Base-by-base conservation (phyloP, 2,329 filamentous ascomycete genomes). In the Scedosporium aurantiacum region DNA sequence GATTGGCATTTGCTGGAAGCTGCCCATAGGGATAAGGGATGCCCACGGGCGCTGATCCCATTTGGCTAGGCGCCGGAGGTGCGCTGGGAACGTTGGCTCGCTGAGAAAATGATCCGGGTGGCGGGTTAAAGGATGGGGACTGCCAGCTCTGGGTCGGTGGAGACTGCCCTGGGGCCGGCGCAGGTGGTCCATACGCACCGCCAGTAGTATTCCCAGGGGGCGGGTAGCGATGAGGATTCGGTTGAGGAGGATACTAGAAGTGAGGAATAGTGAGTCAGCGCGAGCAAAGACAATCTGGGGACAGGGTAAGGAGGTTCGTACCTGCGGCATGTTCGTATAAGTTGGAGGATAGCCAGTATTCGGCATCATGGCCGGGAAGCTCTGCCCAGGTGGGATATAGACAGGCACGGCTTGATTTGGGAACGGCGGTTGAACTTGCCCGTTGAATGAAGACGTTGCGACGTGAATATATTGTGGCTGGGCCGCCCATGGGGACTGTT, bases 1-100 rank as follows among this genome's bases (percentile, higher is more conserved):
- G 85, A 57, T 86, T 86, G 59, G 81, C 79, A 64, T 89, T 84
- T 18, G 79, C 83, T 3, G 90, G 88, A 56, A 93, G 79, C 69
- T 95, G 90, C 2, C 90, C 88, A 70, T 88, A 96, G 0, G 86
- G 80, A 73, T 96, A 96, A 1, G 85, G 82, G 63, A 76, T 71
- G 12, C 73, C 72, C 43, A 62, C 64, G 58, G 62, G 68, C 56
- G 64, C 70, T 14, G 52, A 63, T n/a, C 50, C 52, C 37, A 57
- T 56, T 37, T 45, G 57, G 21, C 55, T 56, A 27, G 28, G 57
- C 40, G n/a, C 25, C 16, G 57, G 23, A 8, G 47, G 32, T 43
- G 37, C 8, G 25, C 50, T 41, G n/a, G 63, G 52, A 14, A 61
- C 59, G 43, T 61, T 25, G 10, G 43, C 57, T 55, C 70, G 69